These are phyloP conservation scores for Geranium incanum DNA, from an alignment of 441 rosid genomes.

Conservation along the genomic window DNA sequence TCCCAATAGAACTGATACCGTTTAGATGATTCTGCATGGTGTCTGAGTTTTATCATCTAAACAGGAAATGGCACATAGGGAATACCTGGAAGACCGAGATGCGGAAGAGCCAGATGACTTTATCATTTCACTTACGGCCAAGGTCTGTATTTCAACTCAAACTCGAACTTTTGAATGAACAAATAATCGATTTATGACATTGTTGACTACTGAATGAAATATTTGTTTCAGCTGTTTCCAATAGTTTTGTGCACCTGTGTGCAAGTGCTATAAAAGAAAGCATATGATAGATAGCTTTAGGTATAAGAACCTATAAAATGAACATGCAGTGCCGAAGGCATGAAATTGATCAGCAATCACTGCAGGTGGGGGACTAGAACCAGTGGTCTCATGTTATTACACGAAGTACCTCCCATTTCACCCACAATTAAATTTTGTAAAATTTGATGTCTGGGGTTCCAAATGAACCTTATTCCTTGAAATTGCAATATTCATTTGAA, in stretches of 20 bases:
- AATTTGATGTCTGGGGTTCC: neutral
- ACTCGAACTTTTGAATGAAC: neutral
- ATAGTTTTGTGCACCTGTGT: neutral
- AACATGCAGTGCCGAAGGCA: too few species aligned
- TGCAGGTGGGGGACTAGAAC: too few species aligned
- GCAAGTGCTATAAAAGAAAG: neutral
- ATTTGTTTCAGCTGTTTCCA: neutral
- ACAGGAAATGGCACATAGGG: constrained; percentile 90
- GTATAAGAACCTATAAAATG: too few species aligned
- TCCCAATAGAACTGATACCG: constrained; percentile 10
- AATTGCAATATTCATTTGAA: neutral
- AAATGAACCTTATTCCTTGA: neutral
- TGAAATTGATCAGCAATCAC: too few species aligned
- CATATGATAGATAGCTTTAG: neutral
- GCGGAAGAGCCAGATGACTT: constrained; percentile 99
- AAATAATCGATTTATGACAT: neutral
- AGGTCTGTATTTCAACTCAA: constrained; percentile 40
- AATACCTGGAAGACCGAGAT: constrained; percentile 86
- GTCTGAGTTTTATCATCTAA: constrained; percentile 22
- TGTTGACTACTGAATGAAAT: neutral
- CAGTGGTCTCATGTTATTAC: too few species aligned
- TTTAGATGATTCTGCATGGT: constrained; percentile 13
- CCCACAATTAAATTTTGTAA: too few species aligned
- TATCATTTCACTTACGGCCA: constrained; percentile 76
- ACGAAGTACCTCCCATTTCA: too few species aligned